Conservation (phyloP, 495 filamentous ascomycete genomes). For the Podospora pseudopauciseta region DNA sequence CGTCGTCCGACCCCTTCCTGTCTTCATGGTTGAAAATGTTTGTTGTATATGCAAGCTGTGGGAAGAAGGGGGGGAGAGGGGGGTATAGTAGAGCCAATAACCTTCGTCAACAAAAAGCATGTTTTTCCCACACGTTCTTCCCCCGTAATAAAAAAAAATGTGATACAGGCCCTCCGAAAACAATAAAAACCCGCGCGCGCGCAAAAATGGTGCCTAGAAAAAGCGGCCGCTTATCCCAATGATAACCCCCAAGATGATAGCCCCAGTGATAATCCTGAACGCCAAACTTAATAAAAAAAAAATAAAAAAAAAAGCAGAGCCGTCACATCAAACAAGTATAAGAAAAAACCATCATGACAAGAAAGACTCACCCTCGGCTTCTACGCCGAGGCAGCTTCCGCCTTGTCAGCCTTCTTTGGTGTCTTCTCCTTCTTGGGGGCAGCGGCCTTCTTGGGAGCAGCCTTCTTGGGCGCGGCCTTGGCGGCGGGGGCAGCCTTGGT, state of each 20-base stretch:
- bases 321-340: slow-evolving; percentile 19
- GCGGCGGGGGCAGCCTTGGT: slow-evolving; percentile 61
- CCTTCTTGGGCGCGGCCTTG: slow-evolving; percentile 61
- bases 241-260: slow-evolving; percentile 13
- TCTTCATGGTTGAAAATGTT: neutral
- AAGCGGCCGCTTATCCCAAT: slow-evolving; percentile 16
- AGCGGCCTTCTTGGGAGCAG: slow-evolving; percentile 60
- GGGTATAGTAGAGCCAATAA: slow-evolving; percentile 2
- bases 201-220: neutral
- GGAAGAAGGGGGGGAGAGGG: neutral
- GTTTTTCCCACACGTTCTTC: neutral
- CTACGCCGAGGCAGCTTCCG: slow-evolving; percentile 28
- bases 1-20: neutral
- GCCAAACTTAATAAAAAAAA: slow-evolving; percentile 17
- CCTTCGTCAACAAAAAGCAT: slow-evolving; percentile 1
- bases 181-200: neutral
- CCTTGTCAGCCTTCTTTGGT: slow-evolving; percentile 55
- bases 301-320: slow-evolving; percentile 5
- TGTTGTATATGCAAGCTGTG: neutral
- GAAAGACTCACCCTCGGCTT: neutral
- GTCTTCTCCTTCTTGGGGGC: slow-evolving; percentile 63
- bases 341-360: slow-evolving; percentile 24
- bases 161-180: slow-evolving; percentile 1
- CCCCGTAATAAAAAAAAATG: neutral
- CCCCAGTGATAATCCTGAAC: slow-evolving; percentile 18